Evolutionary conservation across 2,329 filamentous ascomycete species (phyloP), one percentile per base, ranked within the genome.

Genomic region (Elsinoe batatas): DNA sequence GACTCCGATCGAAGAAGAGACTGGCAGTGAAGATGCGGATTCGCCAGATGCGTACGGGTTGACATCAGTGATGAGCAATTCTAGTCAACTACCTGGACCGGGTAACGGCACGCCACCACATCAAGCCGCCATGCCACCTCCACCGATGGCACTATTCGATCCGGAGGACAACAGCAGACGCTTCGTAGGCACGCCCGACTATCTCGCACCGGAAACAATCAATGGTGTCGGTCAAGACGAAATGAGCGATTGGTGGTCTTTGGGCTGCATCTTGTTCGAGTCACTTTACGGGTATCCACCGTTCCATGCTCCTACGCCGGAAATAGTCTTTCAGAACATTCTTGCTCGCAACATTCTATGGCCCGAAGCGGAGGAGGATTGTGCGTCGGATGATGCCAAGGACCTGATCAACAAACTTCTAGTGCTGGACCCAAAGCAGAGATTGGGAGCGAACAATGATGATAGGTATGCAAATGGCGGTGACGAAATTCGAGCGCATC

Each of bases 211-310:
- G 0, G 94, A 98, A 68, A 98, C 94, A 0, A 95, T 98, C 66
- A 91, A 89, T 61, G 93, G 94, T 50, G 84, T 90, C 61, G 90
- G 91, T 1, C 93, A 98, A 69, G 93, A 98, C 65, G 91, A 97
- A 69, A 93, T 91, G 62, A 97, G 93, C 67, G 93, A 98, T 82
- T 98, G 93, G 93, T 98, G 93, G 93, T 97, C 93, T 18, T 79
- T 98, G n/a, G 93, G 93, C 0, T 98, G 94, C 69, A 97, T 98
- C 63, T 75, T 97, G 70, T 98, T 96, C 64, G 93, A 98, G 65
- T 96, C 95, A 62, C 74, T 98, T 2, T 97, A 88, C 65, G 93
- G 93, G 1, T 85, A 88, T 57, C 93, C 93, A 0, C 93, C 93
- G 0, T 98, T 98, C 70, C 90, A 97, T 68, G 93, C 89, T 1